Percentiles rank a stretch among this genome's conserved stretches.
Conservation (phyloP, 768 basidiomycete species). For the Mycena vulgaris region DNA sequence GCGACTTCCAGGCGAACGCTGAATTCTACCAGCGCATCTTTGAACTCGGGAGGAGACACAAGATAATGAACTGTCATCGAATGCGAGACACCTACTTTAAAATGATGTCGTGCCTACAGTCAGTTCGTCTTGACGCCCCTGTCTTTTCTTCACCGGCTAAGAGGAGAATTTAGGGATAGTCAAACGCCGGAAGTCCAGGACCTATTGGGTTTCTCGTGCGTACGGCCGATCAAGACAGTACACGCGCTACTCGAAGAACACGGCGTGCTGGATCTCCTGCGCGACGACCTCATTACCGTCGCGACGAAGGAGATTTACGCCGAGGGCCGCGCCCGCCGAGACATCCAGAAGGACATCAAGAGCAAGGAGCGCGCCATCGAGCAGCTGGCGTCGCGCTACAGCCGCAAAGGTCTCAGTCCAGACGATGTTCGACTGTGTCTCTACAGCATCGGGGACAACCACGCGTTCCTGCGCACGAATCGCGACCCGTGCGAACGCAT, state of each 20-base stretch:
- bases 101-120: too few species aligned
- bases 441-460: slow-evolving; percentile 92
- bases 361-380: slow-evolving; percentile 90
- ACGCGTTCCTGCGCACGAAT: slow-evolving; percentile 88
- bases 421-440: slow-evolving; percentile 84
- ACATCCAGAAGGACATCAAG: slow-evolving; percentile 89
- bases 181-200: slow-evolving; percentile 88
- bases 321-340: slow-evolving; percentile 78
- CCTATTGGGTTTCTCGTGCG: slow-evolving; percentile 84
- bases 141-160: slow-evolving; percentile 19
- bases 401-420: slow-evolving; percentile 69
- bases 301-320: slow-evolving; percentile 90
- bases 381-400: slow-evolving; percentile 75
- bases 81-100: too few species aligned
- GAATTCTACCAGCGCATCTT: slow-evolving; percentile 87
- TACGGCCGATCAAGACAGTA: slow-evolving; percentile 84
- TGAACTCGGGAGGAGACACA: slow-evolving; percentile 87
- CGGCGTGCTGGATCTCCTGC: slow-evolving; percentile 76
- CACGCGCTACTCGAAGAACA: slow-evolving; percentile 76
- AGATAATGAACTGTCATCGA: slow-evolving; percentile 96
- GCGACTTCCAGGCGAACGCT: slow-evolving; percentile 85
- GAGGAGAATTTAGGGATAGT: slow-evolving; percentile 69
- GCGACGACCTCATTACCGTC: slow-evolving; percentile 80
- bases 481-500: slow-evolving; percentile 91
- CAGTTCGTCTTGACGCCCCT: slow-evolving; percentile 63